Percentiles rank a stretch among this genome's conserved stretches.
Evolutionary conservation across 352 stramenopile species (phyloP).

Genomic region (Phytopythium mirpurense): DNA sequence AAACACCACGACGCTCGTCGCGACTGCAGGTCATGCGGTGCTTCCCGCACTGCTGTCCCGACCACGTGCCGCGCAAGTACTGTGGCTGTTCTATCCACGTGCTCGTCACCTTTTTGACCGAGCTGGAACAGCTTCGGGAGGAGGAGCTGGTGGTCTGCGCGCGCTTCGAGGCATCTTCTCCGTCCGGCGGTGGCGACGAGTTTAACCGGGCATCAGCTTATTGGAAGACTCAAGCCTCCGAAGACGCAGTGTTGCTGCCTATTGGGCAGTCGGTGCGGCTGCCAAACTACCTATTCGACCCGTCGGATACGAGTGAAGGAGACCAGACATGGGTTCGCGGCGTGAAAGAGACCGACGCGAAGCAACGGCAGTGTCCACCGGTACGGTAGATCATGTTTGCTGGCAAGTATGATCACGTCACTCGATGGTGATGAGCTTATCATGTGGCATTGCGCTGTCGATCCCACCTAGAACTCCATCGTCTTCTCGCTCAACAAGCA

Average conservation of each 20-base stretch:
- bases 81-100: conserved; percentile 35
- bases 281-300: conserved; percentile 7
- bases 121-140: conserved; percentile 4
- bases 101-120: conserved; percentile 16
- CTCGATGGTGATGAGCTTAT: too few species aligned
- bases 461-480: conserved; percentile 19
- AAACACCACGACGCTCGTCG: too few species aligned
- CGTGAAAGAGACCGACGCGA: too few species aligned
- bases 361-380: too few species aligned
- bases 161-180: conserved; percentile 31
- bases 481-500: conserved; percentile 49
- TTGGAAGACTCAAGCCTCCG: too few species aligned
- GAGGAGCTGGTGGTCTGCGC: conserved; percentile 29
- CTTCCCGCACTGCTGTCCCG: conserved; percentile 44
- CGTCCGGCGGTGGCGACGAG: too few species aligned
- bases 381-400: too few species aligned
- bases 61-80: conserved; percentile 33
- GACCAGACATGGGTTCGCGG: too few species aligned
- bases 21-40: conserved; percentile 33
- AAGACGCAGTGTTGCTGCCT: too few species aligned
- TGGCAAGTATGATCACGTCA: too few species aligned
- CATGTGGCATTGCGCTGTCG: too few species aligned
- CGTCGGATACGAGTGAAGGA: conserved; percentile 10
- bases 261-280: conserved; percentile 14
- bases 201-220: too few species aligned